A percentile compares a stretch with the other conserved stretches of the same genome.
Evolutionary conservation across 345 rosid species (phyloP).

Genomic region (Geranium brycei): DNA sequence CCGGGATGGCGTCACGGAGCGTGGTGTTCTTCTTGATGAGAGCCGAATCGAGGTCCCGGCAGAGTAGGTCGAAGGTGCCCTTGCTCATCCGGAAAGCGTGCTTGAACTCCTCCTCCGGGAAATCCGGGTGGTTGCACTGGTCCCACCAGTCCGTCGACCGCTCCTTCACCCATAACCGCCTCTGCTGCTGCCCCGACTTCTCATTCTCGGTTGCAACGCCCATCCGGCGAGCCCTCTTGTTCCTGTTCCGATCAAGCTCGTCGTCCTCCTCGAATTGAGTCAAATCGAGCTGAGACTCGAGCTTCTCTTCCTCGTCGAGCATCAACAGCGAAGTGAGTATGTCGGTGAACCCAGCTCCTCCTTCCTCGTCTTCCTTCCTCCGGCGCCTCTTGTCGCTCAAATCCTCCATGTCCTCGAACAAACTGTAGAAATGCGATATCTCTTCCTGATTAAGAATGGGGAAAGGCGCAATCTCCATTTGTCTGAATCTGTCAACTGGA

Average conservation of each 20-base stretch:
- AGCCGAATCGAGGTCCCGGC: constrained; percentile 50
- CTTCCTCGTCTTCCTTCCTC: constrained; percentile 4
- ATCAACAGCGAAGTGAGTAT: constrained; percentile 40
- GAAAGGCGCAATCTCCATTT: constrained; percentile 21
- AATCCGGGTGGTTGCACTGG: constrained; percentile 40
- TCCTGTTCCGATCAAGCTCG: constrained; percentile 9
- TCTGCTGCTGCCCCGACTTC: constrained; percentile 28
- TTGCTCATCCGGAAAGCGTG: constrained; percentile 68
- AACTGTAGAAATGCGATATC: constrained; percentile 14
- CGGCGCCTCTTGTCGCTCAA: constrained; percentile 10
- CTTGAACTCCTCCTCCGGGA: constrained; percentile 58
- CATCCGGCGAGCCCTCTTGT: constrained; percentile 28
- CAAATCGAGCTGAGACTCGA: constrained; percentile 28
- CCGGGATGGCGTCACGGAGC: constrained; percentile 83
- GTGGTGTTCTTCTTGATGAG: constrained; percentile 84
- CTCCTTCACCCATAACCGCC: constrained; percentile 84
- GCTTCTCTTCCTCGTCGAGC: constrained; percentile 56
- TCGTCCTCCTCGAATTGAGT: constrained; percentile 20
- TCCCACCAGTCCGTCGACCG: constrained; percentile 91
- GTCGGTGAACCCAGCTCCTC: constrained; percentile 11
- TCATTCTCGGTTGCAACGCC: constrained; percentile 8
- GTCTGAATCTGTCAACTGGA: too few relatives aligned
- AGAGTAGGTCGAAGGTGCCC: constrained; percentile 56
- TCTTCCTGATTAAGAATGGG: constrained; percentile 25
- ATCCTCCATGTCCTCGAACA: constrained; percentile 21